Evolutionary conservation across 2,329 filamentous ascomycete species (phyloP), one percentile per base, ranked within the genome.

Genomic region (Apiospora malaysiana): DNA sequence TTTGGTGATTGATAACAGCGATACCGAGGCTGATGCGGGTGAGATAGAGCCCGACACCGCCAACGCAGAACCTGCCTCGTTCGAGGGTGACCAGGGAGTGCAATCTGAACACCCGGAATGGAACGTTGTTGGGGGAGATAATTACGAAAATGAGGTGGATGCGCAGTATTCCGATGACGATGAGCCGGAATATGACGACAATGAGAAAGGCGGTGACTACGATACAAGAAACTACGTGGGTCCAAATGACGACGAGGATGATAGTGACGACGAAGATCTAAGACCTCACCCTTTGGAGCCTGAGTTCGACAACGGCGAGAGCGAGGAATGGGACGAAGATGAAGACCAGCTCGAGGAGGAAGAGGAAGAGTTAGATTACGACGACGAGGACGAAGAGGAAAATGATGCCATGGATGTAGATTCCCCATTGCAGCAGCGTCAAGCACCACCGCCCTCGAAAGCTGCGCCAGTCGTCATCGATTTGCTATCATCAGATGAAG

Each of bases 191-290:
- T 79, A 79, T 40, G 77, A 79, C 32, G 72, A 71, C 16, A 74
- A 78, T 9, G 78, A 79, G 68, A 78, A 78, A 45, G 78, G 78
- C 37, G 78, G 78, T 14, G 78, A 80, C 45, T 79, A 80, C 68
- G 77, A 80, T 66, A 77, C 76, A 14, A 74, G 77, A 32, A 78
- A 77, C 69, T 79, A 80, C 51, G 70, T 73, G 25, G 74, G 74
- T 2, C 78, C 77, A 51, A 75, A 76, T 66, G 78, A 80, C 46
- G 79, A 80, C 47, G 78, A 80, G 43, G 79, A 80, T 25, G 79
- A 78, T 68, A 78, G 75, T 51, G 74, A 77, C 63, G 78, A 80
- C 42, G 76, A 78, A 25, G 78, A 79, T 66, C 69, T 78, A 23
- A 69, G 71, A 65, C 69, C 75, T 32, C 77, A 72, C 43, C 40